Evolutionary conservation across 2,329 filamentous ascomycete genomes (phyloP).

Genomic region (Lachnellula occidentalis): DNA sequence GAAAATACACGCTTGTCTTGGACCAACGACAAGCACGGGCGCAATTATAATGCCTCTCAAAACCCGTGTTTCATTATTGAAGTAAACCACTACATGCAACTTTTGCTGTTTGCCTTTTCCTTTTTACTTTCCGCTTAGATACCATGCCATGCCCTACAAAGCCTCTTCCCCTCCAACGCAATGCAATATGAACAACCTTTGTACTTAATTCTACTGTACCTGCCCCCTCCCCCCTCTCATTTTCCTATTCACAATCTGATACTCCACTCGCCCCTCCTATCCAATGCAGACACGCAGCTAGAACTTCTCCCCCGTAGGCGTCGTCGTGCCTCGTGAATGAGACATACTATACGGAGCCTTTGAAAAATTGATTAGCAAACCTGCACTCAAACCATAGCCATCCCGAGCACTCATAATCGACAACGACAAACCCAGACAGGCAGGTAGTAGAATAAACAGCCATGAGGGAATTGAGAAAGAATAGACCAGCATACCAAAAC

Average conservation of each 20-base stretch:
- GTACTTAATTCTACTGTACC: background rate
- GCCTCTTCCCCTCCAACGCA: background rate
- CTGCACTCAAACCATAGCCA: no score
- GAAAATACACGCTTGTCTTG: background rate
- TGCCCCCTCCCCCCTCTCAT: background rate
- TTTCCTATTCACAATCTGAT: background rate
- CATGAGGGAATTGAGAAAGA: constrained; percentile 5
- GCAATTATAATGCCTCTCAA: no score
- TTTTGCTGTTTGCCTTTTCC: no score
- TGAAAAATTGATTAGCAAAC: constrained; percentile 1
- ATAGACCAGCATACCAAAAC: constrained; percentile 64
- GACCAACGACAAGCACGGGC: no score
- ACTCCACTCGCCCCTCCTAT: background rate
- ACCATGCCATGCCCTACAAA: background rate
- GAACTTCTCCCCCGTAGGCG: constrained; percentile 22
- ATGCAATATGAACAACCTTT: background rate
- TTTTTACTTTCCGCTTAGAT: background rate
- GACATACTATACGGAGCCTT: constrained; percentile 32
- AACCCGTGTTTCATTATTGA: background rate
- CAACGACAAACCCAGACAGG: background rate
- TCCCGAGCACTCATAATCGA: no score
- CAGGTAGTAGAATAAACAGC: constrained; percentile 1
- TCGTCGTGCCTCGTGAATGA: constrained; percentile 27
- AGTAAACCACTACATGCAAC: background rate
- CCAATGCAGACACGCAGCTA: background rate